Conservation (phyloP, 305 asterid genomes). For the Withania somnifera region DNA sequence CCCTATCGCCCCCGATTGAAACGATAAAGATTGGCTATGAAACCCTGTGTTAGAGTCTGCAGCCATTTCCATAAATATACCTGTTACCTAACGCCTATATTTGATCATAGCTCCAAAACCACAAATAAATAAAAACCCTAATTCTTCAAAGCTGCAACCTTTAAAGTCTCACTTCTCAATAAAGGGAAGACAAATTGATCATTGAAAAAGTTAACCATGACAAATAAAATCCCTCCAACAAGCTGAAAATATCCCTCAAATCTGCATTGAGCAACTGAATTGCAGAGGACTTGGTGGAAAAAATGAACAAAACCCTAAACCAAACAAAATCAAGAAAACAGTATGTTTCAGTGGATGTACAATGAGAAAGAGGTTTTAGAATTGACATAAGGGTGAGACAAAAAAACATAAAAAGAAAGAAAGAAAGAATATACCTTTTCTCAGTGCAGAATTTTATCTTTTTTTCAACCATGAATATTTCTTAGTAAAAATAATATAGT, state of each 20-base stretch:
- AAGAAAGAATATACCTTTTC: not conserved
- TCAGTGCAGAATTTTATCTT: not conserved
- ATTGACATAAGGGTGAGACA: not conserved
- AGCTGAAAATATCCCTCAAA: not conserved
- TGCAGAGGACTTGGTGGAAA: not conserved
- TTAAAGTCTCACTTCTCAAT: not conserved
- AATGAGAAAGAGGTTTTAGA: not conserved
- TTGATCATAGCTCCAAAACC: not conserved
- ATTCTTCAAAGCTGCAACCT: not conserved
- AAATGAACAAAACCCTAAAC: not conserved
- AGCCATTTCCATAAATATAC: slow-evolving; percentile 12
- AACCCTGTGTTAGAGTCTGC: slow-evolving; percentile 15
- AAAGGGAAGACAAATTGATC: not conserved
- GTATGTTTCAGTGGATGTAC: not conserved
- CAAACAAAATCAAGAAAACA: not conserved
- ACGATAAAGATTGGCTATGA: slow-evolving; percentile 19
- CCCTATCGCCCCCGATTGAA: slow-evolving; percentile 13
- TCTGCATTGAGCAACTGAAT: not conserved
- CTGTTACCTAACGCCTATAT: not conserved
- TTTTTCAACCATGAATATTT: not conserved
- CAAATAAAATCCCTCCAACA: not conserved
- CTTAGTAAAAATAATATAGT: not conserved
- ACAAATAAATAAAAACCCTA: not conserved
- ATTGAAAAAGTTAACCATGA: not conserved
- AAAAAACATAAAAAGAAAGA: not conserved